phyloP scores from a whole-genome alignment of 192 early-diverging fungal genomes.

The Fimicolochytrium jonesii region DNA sequence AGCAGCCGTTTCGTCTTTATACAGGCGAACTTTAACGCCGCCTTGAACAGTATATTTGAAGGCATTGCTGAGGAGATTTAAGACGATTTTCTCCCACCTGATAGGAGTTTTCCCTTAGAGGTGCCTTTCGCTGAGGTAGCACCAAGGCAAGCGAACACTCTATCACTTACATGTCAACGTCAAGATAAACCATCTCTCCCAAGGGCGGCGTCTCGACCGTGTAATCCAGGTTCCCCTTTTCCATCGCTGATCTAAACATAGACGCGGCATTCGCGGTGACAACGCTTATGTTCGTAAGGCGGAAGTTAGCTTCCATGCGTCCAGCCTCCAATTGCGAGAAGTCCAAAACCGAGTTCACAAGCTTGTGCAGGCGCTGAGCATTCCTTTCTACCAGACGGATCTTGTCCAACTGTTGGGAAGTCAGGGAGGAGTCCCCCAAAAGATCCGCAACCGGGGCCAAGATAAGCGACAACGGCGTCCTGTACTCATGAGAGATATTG shows the following conservation, averaged over 20 bases:
- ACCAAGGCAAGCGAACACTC: not conserved
- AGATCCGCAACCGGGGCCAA: slow-evolving; percentile 41
- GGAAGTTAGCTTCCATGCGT: slow-evolving; percentile 37
- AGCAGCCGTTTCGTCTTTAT: slow-evolving; percentile 25
- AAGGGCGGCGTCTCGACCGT: slow-evolving; percentile 35
- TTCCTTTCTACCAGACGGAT: slow-evolving; percentile 42
- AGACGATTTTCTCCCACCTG: slow-evolving; percentile 43
- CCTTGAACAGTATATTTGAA: slow-evolving; percentile 49
- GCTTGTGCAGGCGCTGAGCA: slow-evolving; percentile 41
- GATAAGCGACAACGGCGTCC: slow-evolving; percentile 47
- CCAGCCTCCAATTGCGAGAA: slow-evolving; percentile 50
- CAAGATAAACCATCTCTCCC: slow-evolving; percentile 32
- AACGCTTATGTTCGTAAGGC: slow-evolving; percentile 37
- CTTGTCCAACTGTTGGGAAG: slow-evolving; percentile 10
- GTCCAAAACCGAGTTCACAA: slow-evolving; percentile 49
- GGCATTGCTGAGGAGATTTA: slow-evolving; percentile 50
- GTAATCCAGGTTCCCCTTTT: slow-evolving; percentile 15
- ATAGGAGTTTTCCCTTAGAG: too few relatives aligned
- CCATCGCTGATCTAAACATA: slow-evolving; percentile 17
- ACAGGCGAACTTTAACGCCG: not conserved
- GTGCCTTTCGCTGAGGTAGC: too few relatives aligned
- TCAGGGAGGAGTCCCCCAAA: slow-evolving; percentile 20
- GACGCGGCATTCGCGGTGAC: slow-evolving; percentile 35
- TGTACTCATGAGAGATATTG: slow-evolving; percentile 35
- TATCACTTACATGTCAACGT: slow-evolving; percentile 35